These are phyloP conservation scores for Vinca minor DNA, from an alignment of 257 asterid species.

Conservation along the genomic window DNA sequence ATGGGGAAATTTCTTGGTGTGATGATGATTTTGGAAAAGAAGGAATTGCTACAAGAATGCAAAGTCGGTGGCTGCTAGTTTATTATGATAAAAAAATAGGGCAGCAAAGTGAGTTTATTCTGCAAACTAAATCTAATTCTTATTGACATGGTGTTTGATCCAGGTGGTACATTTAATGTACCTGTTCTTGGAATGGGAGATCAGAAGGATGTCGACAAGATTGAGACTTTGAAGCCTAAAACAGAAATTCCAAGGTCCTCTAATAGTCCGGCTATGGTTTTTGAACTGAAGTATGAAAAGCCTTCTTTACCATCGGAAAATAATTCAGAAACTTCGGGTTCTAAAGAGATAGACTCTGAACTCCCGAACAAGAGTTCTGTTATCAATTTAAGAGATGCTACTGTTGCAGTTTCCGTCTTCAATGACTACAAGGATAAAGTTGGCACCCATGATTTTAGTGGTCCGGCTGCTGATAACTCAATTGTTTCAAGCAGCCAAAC, in stretches of 20 bases:
- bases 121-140: too few species aligned
- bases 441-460: constrained; percentile 25
- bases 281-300: constrained; percentile 16
- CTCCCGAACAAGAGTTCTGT: constrained; percentile 21
- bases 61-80: too few species aligned
- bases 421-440: constrained; percentile 31
- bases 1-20: too few species aligned
- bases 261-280: constrained; percentile 9
- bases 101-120: too few species aligned
- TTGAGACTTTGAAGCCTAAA: not conserved
- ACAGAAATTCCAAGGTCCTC: constrained; percentile 9
- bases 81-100: too few species aligned
- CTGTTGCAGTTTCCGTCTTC: constrained; percentile 21
- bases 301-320: constrained; percentile 15
- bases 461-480: constrained; percentile 30
- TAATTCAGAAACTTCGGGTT: constrained; percentile 14
- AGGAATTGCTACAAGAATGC: too few species aligned
- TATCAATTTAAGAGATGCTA: constrained; percentile 7
- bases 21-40: too few species aligned
- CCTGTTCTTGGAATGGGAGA: too few species aligned
- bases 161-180: too few species aligned
- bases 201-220: too few species aligned
- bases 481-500: constrained; percentile 39
- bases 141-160: too few species aligned
- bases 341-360: constrained; percentile 23